Evolutionary conservation across 2,329 filamentous ascomycete species (phyloP).

Genomic region (Neonectria magnoliae): DNA sequence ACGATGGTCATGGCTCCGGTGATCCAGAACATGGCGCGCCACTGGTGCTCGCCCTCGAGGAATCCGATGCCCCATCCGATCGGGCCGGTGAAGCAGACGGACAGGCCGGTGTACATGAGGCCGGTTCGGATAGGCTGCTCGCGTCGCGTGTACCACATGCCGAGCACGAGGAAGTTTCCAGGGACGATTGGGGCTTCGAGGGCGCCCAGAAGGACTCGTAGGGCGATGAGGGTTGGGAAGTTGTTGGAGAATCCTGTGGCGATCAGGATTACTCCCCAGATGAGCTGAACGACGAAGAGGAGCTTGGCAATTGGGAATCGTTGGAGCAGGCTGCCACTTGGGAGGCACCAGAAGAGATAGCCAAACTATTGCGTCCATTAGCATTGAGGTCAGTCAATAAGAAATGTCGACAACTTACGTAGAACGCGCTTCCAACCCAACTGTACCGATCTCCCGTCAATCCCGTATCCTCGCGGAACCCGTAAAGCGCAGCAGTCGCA

Average conservation of each 20-base stretch:
- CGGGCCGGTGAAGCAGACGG: conserved; percentile 33
- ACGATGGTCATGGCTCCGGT: conserved; percentile 41
- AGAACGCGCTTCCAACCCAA: conserved; percentile 33
- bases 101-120: conserved; percentile 38
- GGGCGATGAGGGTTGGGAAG: conserved; percentile 40
- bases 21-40: conserved; percentile 38
- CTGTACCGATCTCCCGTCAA: conserved; percentile 39
- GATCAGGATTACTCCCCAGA: conserved; percentile 44
- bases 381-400: neutral
- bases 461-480: conserved; percentile 38
- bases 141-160: conserved; percentile 45
- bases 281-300: conserved; percentile 37
- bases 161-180: conserved; percentile 42
- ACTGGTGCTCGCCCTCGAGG: conserved; percentile 25
- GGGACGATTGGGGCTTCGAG: conserved; percentile 44
- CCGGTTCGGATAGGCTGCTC: conserved; percentile 42
- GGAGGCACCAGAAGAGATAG: conserved; percentile 48
- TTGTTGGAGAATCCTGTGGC: conserved; percentile 41
- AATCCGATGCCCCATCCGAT: conserved; percentile 36
- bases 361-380: conserved; percentile 38
- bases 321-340: conserved; percentile 45
- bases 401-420: neutral
- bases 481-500: conserved; percentile 43
- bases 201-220: conserved; percentile 44
- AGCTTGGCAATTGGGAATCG: conserved; percentile 49